Base-by-base conservation (phyloP, 441 rosid genomes). In the Euphorbia corollata region DNA sequence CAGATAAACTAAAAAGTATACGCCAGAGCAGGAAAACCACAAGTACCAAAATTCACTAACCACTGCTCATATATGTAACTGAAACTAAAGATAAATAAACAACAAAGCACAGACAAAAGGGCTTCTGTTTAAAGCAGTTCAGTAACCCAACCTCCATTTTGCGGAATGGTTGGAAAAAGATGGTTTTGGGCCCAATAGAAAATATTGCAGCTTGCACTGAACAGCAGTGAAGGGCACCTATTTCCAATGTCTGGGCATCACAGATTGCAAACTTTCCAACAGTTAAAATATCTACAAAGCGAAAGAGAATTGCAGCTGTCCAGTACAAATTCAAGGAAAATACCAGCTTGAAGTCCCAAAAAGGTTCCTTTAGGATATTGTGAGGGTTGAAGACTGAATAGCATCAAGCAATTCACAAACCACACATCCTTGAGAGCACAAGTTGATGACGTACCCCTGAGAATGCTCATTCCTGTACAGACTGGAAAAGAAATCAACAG, bases 271-370 rank as follows among this genome's bases (percentile, higher is more conserved):
- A 77, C 81, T 79, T 79, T 81, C 82, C 85, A 75, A 68, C 75
- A 65, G 83, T 83, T 77, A 80, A 78, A 71, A 72, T 84, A 86
- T 86, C 84, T 86, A 86, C 88, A 84, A 63, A 68, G 70, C 76
- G 69, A 75, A 78, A 77, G 75, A 67, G 70, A 70, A 79, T 81
- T 65, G 77, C 82, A 74, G 76, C 71, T 72, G 69, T 76, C 83
- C 81, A 78, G 77, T 73, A 67, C 72, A 82, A 70, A 69, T 61
- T 78, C 77, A 71, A 77, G 69, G 76, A 66, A 73, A 77, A 75
- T 73, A 67, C 75, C 67, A 80, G 79, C 78, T 64, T 39, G 54
- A 47, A 70, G 63, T 74, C 70, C 84, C 48, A 9, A 45, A 73
- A 75, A 71, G 59, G 62, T 63, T 38, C 47, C 68, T 80, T 65